Evolutionary conservation across 1,284 basidiomycete genomes (phyloP), one percentile per base, ranked within the genome.

Genomic region (Naganishia sp.): DNA sequence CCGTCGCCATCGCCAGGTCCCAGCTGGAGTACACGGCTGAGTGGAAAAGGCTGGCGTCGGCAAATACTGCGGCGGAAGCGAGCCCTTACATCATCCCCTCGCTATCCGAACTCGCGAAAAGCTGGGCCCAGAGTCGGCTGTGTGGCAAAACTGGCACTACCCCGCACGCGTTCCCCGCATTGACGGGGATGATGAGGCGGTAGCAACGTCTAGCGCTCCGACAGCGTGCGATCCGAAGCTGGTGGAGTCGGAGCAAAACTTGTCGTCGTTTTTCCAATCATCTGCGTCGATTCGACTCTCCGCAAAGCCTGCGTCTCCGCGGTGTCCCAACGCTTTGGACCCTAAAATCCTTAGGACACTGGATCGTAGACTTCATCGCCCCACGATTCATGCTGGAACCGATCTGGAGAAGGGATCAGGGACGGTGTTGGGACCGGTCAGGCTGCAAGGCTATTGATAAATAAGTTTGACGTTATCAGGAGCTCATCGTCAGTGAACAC

Each of bases 71-170:
- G 46, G 57, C 57, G 57, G 57, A 46, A 49, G 31, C 45, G 57
- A 49, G 45, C 18, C 57, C 45, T 60, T 60, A 60, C 57, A 60
- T 60, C 57, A 60, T 60, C 36, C 7, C 31, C 15, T 56, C 21
- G 21, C 21, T 56, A 56, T 43, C 33, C 42, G 45, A 48, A 31
- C 48, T 31, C 16, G 15, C 16, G 23, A 33, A 56, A 57, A 46
- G 25, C 18, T 23, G 16, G 49, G 59, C 21, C 49, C 48, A 61
- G 59, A 61, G 59, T 61, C 59, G 59, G 59, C 44, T 42, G 36
- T 44, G 39, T 18, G 59, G 49, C 28, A 50, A 60, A 61, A 52
- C 59, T 48, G 50, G 59, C 59, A 61, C 59, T 61, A 61, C 59
- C 59, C 59, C 59, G 39, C 59, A 21, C 55, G n/a, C 36, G 3